Conservation (phyloP, 495 filamentous ascomycete genomes). For the Penicillium paradoxum region DNA sequence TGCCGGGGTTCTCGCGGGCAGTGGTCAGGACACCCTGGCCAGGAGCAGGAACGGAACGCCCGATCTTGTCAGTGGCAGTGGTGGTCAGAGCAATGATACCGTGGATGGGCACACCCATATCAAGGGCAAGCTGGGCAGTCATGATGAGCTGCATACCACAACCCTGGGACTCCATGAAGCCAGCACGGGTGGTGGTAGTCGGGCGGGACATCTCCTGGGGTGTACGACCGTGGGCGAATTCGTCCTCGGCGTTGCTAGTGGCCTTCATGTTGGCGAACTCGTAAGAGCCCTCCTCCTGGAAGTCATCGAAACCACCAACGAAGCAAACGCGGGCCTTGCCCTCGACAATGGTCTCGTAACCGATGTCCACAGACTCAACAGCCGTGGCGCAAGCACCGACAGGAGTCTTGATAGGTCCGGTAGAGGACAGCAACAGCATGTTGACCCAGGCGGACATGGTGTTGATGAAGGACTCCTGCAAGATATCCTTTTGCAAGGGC, state of each 20-base stretch:
- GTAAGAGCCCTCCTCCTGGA: constrained; percentile 98
- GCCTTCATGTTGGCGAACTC: constrained; percentile 99
- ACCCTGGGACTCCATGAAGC: constrained; percentile 99
- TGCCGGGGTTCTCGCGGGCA: constrained; percentile 82
- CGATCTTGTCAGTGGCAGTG: constrained; percentile 99
- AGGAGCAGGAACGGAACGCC: constrained; percentile 91
- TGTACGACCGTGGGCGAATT: constrained; percentile 91
- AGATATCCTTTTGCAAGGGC: constrained; percentile 97
- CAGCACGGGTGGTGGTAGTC: constrained; percentile 91
- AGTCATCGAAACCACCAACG: constrained; percentile 98
- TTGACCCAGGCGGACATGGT: constrained; percentile 99
- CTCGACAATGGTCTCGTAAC: constrained; percentile 95
- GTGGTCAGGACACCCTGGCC: constrained; percentile 98
- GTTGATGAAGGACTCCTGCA: constrained; percentile 99
- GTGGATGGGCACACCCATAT: constrained; percentile 98
- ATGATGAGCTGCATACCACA: constrained; percentile 98
- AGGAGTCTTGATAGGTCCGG: constrained; percentile 96
- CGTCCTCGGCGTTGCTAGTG: constrained; percentile 93
- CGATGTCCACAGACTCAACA: constrained; percentile 95
- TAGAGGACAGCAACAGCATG: constrained; percentile 95
- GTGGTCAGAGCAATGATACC: constrained; percentile 90
- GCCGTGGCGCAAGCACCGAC: constrained; percentile 97
- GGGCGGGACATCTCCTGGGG: constrained; percentile 97
- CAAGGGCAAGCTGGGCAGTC: constrained; percentile 89
- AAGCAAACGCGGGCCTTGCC: constrained; percentile 96